Percentiles rank a stretch among this genome's conserved stretches.
phyloP scores from a whole-genome alignment of 495 filamentous ascomycete genomes.

The Darksidea phi region DNA sequence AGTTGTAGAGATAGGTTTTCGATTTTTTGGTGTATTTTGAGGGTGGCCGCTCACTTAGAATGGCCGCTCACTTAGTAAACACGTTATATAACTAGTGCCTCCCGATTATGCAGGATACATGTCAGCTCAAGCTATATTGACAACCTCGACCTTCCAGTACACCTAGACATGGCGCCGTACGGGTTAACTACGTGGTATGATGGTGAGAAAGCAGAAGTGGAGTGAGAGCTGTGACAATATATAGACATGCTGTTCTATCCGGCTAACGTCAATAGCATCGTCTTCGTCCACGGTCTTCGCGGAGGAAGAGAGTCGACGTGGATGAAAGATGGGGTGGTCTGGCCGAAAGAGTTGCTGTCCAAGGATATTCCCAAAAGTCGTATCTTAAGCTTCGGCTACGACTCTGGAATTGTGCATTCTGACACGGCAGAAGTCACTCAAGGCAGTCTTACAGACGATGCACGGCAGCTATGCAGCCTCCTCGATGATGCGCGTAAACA shows the following conservation, averaged over 20 bases:
- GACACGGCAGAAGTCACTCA: constrained; percentile 3
- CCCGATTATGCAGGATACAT: too few species aligned
- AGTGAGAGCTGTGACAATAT: background rate
- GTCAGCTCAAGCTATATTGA: too few species aligned
- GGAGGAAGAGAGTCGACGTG: constrained; percentile 4
- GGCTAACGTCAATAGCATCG: background rate
- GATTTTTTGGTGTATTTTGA: too few species aligned
- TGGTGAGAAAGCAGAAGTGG: background rate
- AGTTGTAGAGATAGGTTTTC: too few species aligned
- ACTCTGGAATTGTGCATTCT: constrained; percentile 5
- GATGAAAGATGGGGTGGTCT: constrained; percentile 1
- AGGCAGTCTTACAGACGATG: background rate
- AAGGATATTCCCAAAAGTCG: constrained; percentile 11
- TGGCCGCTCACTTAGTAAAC: too few species aligned
- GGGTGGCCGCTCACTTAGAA: too few species aligned
- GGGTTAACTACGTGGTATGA: background rate
- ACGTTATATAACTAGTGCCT: too few species aligned
- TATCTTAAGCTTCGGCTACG: constrained; percentile 3
- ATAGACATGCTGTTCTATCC: background rate
- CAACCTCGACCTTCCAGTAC: too few species aligned
- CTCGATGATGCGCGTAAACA: constrained; percentile 1
- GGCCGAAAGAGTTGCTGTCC: constrained; percentile 8
- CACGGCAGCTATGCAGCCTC: background rate
- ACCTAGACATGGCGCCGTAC: background rate
- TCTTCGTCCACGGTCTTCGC: constrained; percentile 14